These are phyloP conservation scores for Podospora didyma DNA, from an alignment of 495 filamentous ascomycete species.

Conservation along the genomic window DNA sequence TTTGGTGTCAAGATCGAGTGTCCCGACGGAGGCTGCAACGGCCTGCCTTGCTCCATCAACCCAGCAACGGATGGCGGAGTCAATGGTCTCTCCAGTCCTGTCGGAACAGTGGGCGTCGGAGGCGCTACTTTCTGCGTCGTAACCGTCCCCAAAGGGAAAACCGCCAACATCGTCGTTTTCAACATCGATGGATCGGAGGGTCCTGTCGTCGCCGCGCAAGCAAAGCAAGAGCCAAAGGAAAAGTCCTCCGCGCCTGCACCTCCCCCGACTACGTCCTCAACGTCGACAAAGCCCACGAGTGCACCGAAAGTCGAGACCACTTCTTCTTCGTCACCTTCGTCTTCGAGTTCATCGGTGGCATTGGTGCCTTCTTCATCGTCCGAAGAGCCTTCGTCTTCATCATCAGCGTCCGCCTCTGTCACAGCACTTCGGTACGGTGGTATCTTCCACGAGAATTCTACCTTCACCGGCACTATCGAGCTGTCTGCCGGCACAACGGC, in stretches of 20 bases:
- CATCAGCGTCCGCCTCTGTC: conserved; percentile 7
- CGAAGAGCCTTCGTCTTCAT: conserved; percentile 10
- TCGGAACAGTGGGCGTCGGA: conserved; percentile 56
- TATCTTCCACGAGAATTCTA: conserved; percentile 35
- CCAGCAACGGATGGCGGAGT: conserved; percentile 51
- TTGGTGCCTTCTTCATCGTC: conserved; percentile 8
- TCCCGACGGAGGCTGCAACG: conserved; percentile 61
- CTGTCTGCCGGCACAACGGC: conserved; percentile 7
- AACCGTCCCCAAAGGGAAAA: conserved; percentile 63
- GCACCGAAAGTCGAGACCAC: not conserved
- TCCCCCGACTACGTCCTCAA: conserved; percentile 7
- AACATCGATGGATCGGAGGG: conserved; percentile 36
- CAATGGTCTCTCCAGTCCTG: conserved; percentile 56
- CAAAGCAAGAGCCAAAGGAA: not conserved
- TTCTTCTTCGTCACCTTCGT: not conserved
- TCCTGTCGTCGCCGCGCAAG: no score
- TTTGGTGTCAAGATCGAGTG: conserved; percentile 74
- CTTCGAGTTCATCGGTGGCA: conserved; percentile 5
- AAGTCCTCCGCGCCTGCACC: conserved; percentile 5
- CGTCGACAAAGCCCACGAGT: not conserved
- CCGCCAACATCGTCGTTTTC: conserved; percentile 64
- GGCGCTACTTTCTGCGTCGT: conserved; percentile 76
- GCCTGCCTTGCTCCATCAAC: conserved; percentile 71
- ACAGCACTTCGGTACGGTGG: conserved; percentile 13
- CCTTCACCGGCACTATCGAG: not conserved